These are phyloP conservation scores for Nevesoporus exiguus DNA, from an alignment of 768 basidiomycete genomes.

Conservation along the genomic window DNA sequence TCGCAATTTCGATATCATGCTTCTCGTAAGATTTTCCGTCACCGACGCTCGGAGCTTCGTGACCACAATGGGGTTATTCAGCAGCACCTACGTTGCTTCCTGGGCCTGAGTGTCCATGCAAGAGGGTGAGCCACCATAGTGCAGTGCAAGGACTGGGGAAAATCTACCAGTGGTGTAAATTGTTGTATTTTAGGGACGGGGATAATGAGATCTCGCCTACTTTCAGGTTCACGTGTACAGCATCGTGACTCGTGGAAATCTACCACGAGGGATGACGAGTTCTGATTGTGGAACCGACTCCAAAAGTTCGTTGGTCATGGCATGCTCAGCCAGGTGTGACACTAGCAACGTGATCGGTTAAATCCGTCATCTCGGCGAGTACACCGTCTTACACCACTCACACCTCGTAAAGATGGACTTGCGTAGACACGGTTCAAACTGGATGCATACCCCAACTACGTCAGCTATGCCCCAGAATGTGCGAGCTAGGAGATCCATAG, in stretches of 20 bases:
- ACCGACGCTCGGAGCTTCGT: conserved; percentile 5
- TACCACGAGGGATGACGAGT: neutral
- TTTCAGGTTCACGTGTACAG: neutral
- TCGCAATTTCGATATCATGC: conserved; percentile 34
- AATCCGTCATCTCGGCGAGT: too few relatives aligned
- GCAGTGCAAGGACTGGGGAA: neutral
- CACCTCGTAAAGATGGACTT: too few relatives aligned
- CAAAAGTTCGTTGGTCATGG: too few relatives aligned
- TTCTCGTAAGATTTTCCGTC: conserved; percentile 28
- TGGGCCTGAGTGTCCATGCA: conserved; percentile 12
- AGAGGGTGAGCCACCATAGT: neutral
- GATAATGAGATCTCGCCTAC: neutral
- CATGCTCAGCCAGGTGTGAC: neutral
- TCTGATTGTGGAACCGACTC: neutral
- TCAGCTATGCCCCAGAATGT: too few relatives aligned
- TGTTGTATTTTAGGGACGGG: neutral
- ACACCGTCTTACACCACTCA: too few relatives aligned
- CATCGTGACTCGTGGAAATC: neutral
- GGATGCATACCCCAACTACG: too few relatives aligned
- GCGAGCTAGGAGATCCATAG: too few relatives aligned
- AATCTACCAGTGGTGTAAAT: neutral
- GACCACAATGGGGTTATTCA: neutral
- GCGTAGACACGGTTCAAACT: neutral
- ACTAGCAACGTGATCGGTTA: too few relatives aligned
- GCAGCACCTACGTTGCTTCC: neutral